Base-by-base conservation (phyloP, 2,329 filamentous ascomycete genomes). In the Periglandula ipomoeae region DNA sequence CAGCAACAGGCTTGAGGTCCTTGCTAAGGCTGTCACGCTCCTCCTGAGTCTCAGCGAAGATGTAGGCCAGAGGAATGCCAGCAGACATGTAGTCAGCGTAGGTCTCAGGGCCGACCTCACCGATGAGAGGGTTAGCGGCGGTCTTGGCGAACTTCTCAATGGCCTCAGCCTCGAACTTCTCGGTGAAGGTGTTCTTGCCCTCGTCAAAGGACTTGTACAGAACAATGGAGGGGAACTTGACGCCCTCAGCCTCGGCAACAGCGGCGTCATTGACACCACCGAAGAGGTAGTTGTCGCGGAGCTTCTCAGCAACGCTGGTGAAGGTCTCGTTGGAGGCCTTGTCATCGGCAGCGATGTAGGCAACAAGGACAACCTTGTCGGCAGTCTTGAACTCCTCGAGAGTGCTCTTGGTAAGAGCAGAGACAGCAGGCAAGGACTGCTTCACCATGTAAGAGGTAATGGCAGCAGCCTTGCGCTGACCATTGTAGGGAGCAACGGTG, bases 191-290 rank as follows among this genome's bases (percentile, higher is more conserved):
- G 60, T 82, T 81, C 81, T 95, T 96, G 74, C 90, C 89, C 75
- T 97, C 91, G 64, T 98, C 93, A 63, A 97, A 98, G 52, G 84
- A 78, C 81, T 98, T 97, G 85, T 97, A 97, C 51, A 98, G 81
- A 56, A 96, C 87, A 56, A 98, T 74, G 50, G 86, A 83, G 55
- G 93, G 93, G 62, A 85, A 81, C 67, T 84, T 85, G 66, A 95
- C 88, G 58, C 87, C 90, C 75, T 95, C 93, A 44, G 87, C 84
- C 78, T 95, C 84, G 61, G 93, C 89, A 56, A 97, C 74, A 49
- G 78, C 81, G 54, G 84, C 84, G 64, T 97, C 93, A 67, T 79
- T 88, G 68, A 85, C 86, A 53, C 87, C 84, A 62, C 88, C 93
- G 67, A 98, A 98, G 59, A 95, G 85, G 76, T 88, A 96, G 67